Base-by-base conservation (phyloP, 106 monocot species). In the Allium sativum region DNA sequence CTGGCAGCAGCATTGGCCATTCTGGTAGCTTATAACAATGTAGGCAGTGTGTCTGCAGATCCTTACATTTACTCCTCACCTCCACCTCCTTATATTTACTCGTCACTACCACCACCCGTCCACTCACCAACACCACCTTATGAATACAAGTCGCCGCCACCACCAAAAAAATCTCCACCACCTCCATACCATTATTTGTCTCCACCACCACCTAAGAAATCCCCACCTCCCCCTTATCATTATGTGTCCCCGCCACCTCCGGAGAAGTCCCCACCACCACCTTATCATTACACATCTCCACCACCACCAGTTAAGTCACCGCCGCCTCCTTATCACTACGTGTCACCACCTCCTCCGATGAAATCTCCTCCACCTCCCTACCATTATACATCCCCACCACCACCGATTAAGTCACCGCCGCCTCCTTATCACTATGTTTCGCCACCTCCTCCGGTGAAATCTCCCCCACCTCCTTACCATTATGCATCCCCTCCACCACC, bases 211-310 rank as follows among this genome's bases (percentile, higher is more conserved):
- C 11, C 40, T 45, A 67, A 62, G 31, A 6, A 41, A 47, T 73
- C 67, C 45, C 65, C 58, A 21, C 72, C 72, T 10, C 64, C 72
- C 1, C 45, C 64, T 0, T 64, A 64, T 63, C 44, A 56, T 16
- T 72, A 72, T 40, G 45, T 44, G 12, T 72, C 72, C 3, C 72
- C 72, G 21, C 72, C 70, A 10, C 70, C 70, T 12, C 70, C 70
- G 11, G 31, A 45, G 7, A 21, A 13, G 8, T 71, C 72, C 17
- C 64, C 72, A 21, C 72, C 64, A 9, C 72, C 72, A 15, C 64
- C 72, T 15, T 72, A 72, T 7, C 13, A 72, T 9, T 65, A 72
- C 54, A 56, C 44, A 10, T 72, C 72, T 4, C 72, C 72, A 13
- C 72, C 72, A 13, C 70, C 70, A 1, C 70, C 70, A 1, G 9